Base-by-base conservation (phyloP, 768 basidiomycete species). In the Auricularia heimuer region DNA sequence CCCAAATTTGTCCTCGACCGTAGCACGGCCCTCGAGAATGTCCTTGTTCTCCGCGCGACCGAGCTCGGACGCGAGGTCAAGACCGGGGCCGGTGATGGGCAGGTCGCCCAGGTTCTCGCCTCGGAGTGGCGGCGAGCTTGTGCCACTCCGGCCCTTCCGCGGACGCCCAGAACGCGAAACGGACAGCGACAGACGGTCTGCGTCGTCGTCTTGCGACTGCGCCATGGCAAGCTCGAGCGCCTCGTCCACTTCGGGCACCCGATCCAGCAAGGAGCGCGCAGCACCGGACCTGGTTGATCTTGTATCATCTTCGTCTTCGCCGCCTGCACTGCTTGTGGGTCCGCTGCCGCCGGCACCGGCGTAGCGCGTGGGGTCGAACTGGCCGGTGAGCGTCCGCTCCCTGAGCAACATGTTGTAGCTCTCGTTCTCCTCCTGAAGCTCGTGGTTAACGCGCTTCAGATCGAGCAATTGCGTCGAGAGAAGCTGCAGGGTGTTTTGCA, bases 391-490 rank as follows among this genome's bases (percentile, higher is more conserved):
- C 0, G 97, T 98, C 78, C 85, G 88, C 77, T 98, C 95, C 67
- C 92, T 81, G 33, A 98, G 77, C 45, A 99, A 82, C 67, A 95
- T 92, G 83, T 96, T 93, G 78, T 94, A 99, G 62, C 91, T 91
- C 76, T 97, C 94, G 74, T 98, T 99, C 70, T 98, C 95, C 75
- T 98, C 94, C 75, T 94, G 92, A 47, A 94, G 75, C 68, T 89
- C 85, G 68, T 87, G 83, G 73, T 97, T 97, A 67, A 94, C 88
- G 64, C 90, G 80, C 76, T 94, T 92, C 63, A 98, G 76, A 71
- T 98, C 95, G 39, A 87, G 79, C 11, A 97, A 80, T 71, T 98
- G 94, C 3, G 85, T 83, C 73, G 92, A 90, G 51, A 95, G 78
- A 42, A 94, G 84, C n/a, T 89, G 81, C 10, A 95, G 79, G 35